phyloP scores from a whole-genome alignment of 2,329 filamentous ascomycete species.

The Talaromyces marneffei region DNA sequence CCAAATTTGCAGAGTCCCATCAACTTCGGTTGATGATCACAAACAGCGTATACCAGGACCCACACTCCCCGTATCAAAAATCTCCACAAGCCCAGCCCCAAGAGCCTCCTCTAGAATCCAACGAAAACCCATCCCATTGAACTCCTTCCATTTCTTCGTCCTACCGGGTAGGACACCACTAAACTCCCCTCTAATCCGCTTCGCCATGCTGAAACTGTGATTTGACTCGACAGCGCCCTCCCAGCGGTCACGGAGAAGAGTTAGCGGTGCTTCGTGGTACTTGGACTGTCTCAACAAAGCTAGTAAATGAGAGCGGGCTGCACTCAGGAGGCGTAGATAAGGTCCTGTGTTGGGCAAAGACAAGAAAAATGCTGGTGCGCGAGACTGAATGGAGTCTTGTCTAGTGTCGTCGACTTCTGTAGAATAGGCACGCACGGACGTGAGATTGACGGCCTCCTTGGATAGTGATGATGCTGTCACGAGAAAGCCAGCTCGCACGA shows the following conservation, averaged over 20 bases:
- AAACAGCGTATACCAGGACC: conserved; percentile 48
- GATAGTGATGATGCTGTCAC: conserved; percentile 42
- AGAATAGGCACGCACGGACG: conserved; percentile 33
- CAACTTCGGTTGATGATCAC: conserved; percentile 10
- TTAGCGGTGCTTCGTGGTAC: conserved; percentile 50
- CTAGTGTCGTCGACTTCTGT: background rate
- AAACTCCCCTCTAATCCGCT: conserved; percentile 52
- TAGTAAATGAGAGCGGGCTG: conserved; percentile 52
- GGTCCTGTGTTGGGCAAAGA: conserved; percentile 56
- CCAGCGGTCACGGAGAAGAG: conserved; percentile 55
- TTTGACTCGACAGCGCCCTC: conserved; percentile 53
- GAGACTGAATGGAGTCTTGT: conserved; percentile 16
- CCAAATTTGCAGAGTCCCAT: background rate
- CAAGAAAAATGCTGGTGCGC: conserved; percentile 42
- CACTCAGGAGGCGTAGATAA: conserved; percentile 52
- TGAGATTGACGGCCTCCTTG: conserved; percentile 38
- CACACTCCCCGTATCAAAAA: conserved; percentile 60
- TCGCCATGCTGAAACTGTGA: conserved; percentile 43
- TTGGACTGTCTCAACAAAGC: conserved; percentile 47
- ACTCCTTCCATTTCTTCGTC: conserved; percentile 59
- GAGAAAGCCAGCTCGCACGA: conserved; percentile 52
- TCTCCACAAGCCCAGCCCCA: conserved; percentile 55
- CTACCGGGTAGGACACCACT: conserved; percentile 50
- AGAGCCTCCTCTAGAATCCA: conserved; percentile 58
- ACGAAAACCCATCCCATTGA: conserved; percentile 55